Base-by-base conservation (phyloP, 1,284 basidiomycete genomes). In the Cutaneotrichosporon sp. region DNA sequence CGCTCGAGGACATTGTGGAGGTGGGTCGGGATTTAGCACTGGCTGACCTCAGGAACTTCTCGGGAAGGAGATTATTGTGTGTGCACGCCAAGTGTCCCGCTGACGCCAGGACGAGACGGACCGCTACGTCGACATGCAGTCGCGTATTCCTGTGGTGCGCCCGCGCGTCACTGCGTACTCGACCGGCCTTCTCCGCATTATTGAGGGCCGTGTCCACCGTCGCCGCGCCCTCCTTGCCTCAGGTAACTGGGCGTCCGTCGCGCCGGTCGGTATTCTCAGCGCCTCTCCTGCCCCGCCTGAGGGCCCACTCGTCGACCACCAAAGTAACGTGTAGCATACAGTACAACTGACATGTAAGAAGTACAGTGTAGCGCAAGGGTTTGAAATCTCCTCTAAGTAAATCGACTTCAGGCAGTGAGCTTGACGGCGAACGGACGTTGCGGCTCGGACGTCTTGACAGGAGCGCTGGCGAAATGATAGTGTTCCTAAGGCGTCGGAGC, bases 1-100 rank as follows among this genome's bases (percentile, higher is more conserved):
- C 77, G 4, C 67, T 78, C 5, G 77, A 79, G 54, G 77, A 79
- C 55, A 75, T 78, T 15, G 75, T 79, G 13, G 77, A 79, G 58
- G 77, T 77, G 61, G 64, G 67, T 68, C 42, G 15, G 12, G 35
- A n/a, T 13, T 17, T 4, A 14, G 10, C 12, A 41, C 21, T 8
- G n/a, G n/a, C 36, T 23, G 9, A 23, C 49, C 2, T 2, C 61
- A 69, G 63, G 70, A 72, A 46, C 50, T 73, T 40, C 68, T 73
- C 22, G 69, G 71, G 2, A 63, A 63, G 46, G 69, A 73, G 54
- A 73, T 73, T 40, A 70, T 73, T 14, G 70, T 71, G 42, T 55
- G 69, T 46, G 18, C 8, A 13, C 20, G 13, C 14, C 4, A 10
- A n/a, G n/a, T n/a, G n/a, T 23, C 14, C 1, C 21, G 34, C 45